Conservation (phyloP, 2,329 filamentous ascomycete species). For the Torrubiella hemipterigena region DNA sequence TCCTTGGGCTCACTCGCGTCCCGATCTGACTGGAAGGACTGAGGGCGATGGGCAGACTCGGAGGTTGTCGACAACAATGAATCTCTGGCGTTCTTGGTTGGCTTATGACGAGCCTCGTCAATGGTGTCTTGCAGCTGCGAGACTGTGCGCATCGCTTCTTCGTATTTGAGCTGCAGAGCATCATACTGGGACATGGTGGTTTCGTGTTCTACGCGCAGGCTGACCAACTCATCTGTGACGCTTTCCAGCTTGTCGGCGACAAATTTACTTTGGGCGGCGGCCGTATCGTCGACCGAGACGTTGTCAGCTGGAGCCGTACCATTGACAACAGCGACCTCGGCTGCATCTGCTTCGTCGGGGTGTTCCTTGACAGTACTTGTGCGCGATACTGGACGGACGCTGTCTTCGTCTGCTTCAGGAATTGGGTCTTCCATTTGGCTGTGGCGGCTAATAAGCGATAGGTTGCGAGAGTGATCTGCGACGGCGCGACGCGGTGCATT, state of each 20-base stretch:
- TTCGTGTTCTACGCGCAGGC: conserved; percentile 85
- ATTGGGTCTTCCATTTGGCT: conserved; percentile 44
- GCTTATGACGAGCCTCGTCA: conserved; percentile 67
- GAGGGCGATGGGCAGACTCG: conserved; percentile 44
- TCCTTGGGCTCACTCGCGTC: conserved; percentile 61
- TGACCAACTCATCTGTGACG: conserved; percentile 83
- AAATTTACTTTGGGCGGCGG: conserved; percentile 69
- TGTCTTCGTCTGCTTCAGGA: conserved; percentile 37
- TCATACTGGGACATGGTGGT: conserved; percentile 71
- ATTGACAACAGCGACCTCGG: neutral
- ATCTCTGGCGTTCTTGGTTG: conserved; percentile 34
- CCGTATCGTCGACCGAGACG: conserved; percentile 41
- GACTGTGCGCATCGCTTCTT: conserved; percentile 71
- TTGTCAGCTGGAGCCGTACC: conserved; percentile 4
- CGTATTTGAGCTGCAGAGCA: conserved; percentile 75
- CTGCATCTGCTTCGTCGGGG: conserved; percentile 12
- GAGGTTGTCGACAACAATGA: conserved; percentile 43
- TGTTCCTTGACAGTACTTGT: conserved; percentile 23
- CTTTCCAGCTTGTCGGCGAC: conserved; percentile 87
- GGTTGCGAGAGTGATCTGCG: conserved; percentile 40
- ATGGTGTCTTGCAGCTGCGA: conserved; percentile 76
- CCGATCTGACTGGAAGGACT: conserved; percentile 75
- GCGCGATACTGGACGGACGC: conserved; percentile 14
- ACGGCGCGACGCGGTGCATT: conserved; percentile 27
- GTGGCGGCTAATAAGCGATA: conserved; percentile 41